Evolutionary conservation across 2,329 filamentous ascomycete genomes (phyloP).

Genomic region (Botryotinia globosa): DNA sequence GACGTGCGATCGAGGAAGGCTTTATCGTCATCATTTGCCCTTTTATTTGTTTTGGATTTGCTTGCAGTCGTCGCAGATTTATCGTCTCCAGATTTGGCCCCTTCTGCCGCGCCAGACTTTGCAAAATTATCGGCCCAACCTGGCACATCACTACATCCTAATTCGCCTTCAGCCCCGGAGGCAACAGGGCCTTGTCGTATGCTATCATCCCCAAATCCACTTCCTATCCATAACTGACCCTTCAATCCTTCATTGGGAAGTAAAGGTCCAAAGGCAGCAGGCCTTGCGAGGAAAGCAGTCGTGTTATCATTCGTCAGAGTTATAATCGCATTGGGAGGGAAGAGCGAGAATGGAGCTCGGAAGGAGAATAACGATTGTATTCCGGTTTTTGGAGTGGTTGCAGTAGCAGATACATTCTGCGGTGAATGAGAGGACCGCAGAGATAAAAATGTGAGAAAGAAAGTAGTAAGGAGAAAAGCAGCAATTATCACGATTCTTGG

Average conservation of each 20-base stretch:
- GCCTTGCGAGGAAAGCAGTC: conserved; percentile 90
- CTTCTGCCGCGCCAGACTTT: conserved; percentile 38
- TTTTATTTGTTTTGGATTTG: conserved; percentile 44
- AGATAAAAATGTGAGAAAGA: conserved; percentile 37
- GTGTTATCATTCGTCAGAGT: conserved; percentile 97
- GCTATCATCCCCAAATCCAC: conserved; percentile 80
- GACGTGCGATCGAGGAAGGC: conserved; percentile 29
- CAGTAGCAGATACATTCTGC: conserved; percentile 26
- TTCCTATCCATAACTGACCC: conserved; percentile 90
- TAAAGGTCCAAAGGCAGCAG: conserved; percentile 85
- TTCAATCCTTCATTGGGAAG: conserved; percentile 75
- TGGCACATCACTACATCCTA: conserved; percentile 92
- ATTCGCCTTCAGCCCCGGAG: conserved; percentile 67
- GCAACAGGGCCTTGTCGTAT: conserved; percentile 55
- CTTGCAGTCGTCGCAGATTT: conserved; percentile 38
- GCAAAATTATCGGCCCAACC: conserved; percentile 71
- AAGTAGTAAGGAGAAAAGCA: conserved; percentile 35
- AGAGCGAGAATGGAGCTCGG: conserved; percentile 77
- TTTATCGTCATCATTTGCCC: conserved; percentile 37
- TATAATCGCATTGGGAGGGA: conserved; percentile 92
- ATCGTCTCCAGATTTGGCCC: conserved; percentile 28
- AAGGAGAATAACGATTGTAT: conserved; percentile 65
- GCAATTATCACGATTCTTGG: conserved; percentile 37
- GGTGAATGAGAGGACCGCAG: conserved; percentile 34
- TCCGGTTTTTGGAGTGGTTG: conserved; percentile 39